Evolutionary conservation across 208 protist genomes (phyloP).

Genomic region (Trypanosomatidae sp.): DNA sequence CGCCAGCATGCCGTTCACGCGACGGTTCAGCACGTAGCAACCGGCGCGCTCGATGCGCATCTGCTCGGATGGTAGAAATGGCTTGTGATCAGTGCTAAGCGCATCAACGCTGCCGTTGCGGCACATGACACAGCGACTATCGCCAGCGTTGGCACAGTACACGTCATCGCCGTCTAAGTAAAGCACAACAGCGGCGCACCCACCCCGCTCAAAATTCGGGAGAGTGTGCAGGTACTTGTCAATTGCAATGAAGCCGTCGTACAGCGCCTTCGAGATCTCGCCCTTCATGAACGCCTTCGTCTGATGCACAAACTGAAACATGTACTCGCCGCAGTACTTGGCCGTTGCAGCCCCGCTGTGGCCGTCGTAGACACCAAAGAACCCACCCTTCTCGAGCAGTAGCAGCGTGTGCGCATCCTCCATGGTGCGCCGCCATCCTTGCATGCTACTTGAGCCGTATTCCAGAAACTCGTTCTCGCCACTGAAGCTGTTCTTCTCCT

Average conservation of each 20-base stretch:
- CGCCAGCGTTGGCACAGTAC: conserved; percentile 93
- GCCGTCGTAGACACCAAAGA: conserved; percentile 92
- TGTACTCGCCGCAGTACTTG: conserved; percentile 76
- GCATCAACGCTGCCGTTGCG: conserved; percentile 83
- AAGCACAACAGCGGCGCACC: conserved; percentile 87
- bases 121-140: conserved; percentile 90
- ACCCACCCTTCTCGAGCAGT: conserved; percentile 70
- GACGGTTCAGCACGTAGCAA: conserved; percentile 90
- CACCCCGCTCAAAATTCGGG: conserved; percentile 62
- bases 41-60: conserved; percentile 90
- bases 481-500: conserved; percentile 57
- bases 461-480: conserved; percentile 68
- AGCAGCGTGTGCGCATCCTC: conserved; percentile 89
- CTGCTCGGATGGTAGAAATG: conserved; percentile 74
- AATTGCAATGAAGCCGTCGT: conserved; percentile 86
- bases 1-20: conserved; percentile 94
- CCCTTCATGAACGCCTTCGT: conserved; percentile 57
- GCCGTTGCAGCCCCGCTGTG: conserved; percentile 79
- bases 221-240: conserved; percentile 72
- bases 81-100: conserved; percentile 95
- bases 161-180: conserved; percentile 77
- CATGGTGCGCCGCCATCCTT: conserved; percentile 92
- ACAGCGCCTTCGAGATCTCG: conserved; percentile 67
- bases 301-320: conserved; percentile 71
- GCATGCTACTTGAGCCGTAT: conserved; percentile 84